These are phyloP conservation scores for Fonsecaea pedrosoi DNA, from an alignment of 2,329 filamentous ascomycete genomes.

Conservation along the genomic window DNA sequence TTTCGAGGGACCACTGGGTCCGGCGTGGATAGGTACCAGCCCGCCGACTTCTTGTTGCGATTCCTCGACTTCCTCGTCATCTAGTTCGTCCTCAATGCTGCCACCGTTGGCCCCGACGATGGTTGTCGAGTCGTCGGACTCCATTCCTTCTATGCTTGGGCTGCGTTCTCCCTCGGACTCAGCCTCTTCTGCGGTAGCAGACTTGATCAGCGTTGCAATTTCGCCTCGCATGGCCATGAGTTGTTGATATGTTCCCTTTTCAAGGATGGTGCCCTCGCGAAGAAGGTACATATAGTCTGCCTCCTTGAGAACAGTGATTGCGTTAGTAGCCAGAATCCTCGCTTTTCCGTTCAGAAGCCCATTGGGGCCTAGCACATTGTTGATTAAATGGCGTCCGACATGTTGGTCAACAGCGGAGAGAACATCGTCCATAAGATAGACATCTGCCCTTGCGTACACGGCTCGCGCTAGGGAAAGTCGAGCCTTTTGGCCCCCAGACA, in stretches of 20 bases:
- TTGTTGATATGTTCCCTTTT: conserved; percentile 89
- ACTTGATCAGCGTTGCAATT: conserved; percentile 79
- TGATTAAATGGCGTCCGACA: conserved; percentile 91
- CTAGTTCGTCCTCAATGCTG: conserved; percentile 57
- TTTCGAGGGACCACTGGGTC: conserved; percentile 49
- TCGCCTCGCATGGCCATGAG: conserved; percentile 93
- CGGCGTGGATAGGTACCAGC: conserved; percentile 74
- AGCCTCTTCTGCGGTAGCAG: conserved; percentile 68
- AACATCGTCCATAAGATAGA: conserved; percentile 93
- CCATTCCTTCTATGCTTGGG: conserved; percentile 51
- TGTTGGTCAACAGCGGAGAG: conserved; percentile 98
- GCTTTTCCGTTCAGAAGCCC: conserved; percentile 87
- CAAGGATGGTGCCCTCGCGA: conserved; percentile 80
- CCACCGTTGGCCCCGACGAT: conserved; percentile 60
- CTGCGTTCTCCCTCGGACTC: conserved; percentile 43
- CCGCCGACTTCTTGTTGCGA: conserved; percentile 75
- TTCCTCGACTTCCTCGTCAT: conserved; percentile 62
- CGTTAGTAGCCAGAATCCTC: conserved; percentile 90
- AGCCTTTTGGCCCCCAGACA: conserved; percentile 95
- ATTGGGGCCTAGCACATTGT: conserved; percentile 85
- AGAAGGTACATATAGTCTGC: conserved; percentile 88
- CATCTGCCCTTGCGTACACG: conserved; percentile 94
- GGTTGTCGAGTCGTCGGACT: conserved; percentile 68
- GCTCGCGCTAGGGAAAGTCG: conserved; percentile 89
- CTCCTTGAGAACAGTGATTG: conserved; percentile 87